Percentiles rank a stretch among this genome's conserved stretches.
phyloP scores from a whole-genome alignment of 768 basidiomycete species.

The Cytidiella melzeri region DNA sequence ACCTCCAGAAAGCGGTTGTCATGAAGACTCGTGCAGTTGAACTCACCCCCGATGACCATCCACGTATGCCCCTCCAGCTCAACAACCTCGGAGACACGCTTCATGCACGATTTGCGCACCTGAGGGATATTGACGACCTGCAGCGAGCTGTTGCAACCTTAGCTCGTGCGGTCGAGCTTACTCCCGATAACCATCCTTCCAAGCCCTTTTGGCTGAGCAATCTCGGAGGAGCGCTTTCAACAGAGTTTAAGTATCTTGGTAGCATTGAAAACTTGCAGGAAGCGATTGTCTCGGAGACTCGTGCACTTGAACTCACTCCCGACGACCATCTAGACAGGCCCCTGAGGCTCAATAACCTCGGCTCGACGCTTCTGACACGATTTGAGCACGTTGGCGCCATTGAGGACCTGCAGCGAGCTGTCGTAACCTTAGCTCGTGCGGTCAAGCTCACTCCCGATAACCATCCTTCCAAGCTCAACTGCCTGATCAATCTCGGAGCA shows the following conservation, averaged over 20 bases:
- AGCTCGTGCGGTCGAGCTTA: not conserved
- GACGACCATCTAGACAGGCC: too few species aligned
- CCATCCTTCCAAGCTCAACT: too few species aligned
- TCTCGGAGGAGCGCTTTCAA: not conserved
- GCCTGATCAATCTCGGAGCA: too few species aligned
- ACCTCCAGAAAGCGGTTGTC: not conserved
- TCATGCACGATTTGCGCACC: not conserved
- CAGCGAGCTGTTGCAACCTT: not conserved
- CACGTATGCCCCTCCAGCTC: too few species aligned
- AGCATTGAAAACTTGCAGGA: not conserved
- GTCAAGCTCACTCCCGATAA: too few species aligned
- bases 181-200: not conserved
- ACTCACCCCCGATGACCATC: not conserved
- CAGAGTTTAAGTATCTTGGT: not conserved
- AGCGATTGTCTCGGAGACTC: too few species aligned
- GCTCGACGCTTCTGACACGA: too few species aligned
- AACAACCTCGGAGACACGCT: not conserved
- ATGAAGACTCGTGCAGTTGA: not conserved
- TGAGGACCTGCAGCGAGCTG: too few species aligned
- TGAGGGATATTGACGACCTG: not conserved
- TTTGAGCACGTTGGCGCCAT: too few species aligned
- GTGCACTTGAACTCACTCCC: too few species aligned
- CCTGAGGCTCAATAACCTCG: too few species aligned
- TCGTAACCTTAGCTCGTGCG: too few species aligned
- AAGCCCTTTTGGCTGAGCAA: not conserved